These are phyloP conservation scores for Turritis glabra DNA, from an alignment of 345 rosid genomes.

Conservation along the genomic window DNA sequence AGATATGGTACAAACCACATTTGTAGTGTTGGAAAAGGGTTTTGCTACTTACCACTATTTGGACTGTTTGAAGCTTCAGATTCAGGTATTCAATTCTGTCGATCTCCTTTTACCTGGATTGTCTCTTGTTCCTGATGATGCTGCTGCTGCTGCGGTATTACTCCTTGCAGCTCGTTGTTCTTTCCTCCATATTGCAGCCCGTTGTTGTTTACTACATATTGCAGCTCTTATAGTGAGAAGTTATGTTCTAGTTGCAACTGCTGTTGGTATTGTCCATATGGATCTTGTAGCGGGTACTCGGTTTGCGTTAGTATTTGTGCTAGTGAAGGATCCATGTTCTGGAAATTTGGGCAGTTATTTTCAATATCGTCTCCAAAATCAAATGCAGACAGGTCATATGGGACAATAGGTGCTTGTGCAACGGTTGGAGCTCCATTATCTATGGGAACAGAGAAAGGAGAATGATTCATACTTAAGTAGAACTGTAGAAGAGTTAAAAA, in stretches of 20 bases:
- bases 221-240: background rate
- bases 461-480: background rate
- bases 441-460: background rate
- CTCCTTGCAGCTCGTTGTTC: background rate
- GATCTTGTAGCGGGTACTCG: background rate
- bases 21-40: constrained; percentile 1
- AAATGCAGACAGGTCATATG: no score
- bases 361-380: background rate
- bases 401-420: background rate
- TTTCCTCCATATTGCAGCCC: background rate
- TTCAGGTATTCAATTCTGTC: background rate
- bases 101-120: background rate
- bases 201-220: no score
- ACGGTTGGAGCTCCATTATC: background rate
- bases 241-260: background rate
- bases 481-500: background rate
- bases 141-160: background rate
- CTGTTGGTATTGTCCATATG: background rate
- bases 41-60: constrained; percentile 14
- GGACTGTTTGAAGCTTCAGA: constrained; percentile 8
- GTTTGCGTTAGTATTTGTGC: no score
- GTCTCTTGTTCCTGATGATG: background rate
- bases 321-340: background rate
- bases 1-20: background rate
- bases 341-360: background rate